Base-by-base conservation (phyloP, 495 filamentous ascomycete genomes). In the Podospora pseudopauciseta region DNA sequence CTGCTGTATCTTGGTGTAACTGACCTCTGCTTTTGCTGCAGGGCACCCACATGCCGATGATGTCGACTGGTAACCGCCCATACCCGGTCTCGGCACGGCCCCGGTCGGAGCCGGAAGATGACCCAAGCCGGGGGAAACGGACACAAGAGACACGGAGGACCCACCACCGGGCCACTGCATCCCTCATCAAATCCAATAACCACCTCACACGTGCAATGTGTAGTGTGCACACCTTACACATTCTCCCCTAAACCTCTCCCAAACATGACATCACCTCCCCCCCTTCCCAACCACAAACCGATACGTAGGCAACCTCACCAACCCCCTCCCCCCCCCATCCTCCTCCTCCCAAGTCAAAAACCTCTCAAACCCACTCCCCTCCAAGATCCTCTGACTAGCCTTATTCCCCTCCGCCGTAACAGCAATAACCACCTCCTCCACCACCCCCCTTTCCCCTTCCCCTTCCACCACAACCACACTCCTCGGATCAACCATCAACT, bases 291-390 rank as follows among this genome's bases (percentile, higher is more conserved):
- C 60, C 26, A 74, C 72, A 26, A 69, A 71, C 61, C 74, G 65
- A 67, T 63, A 77, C 6, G 64, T 63, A 26, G 72, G 68, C 70
- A 77, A 66, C 27, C 32, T 28, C 32, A 74, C 53, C 28, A 6
- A 55, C 7, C 19, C 65, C 19, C 16, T 67, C 34, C 62, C 60
- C 19, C 1, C 11, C 55, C 49, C 28, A 20, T 82, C 80, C 64
- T 62, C 64, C 34, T 66, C 70, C 60, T 64, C 57, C 75, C 68
- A 78, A 23, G 32, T 72, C 56, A 65, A 5, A 26, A 75, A 71
- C 34, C 67, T 66, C 74, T 79, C 68, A 63, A 80, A 81, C 20
- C 81, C 81, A 32, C 66, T 68, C 73, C 81, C 82, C 64, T 63
- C n/a, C 66, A 83, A 39, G 19, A 82, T 74, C 23, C 56, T 70